Percentiles rank a stretch among this genome's conserved stretches.
Conservation (phyloP, 148 eudicot species). For the Heliosperma pusillum region DNA sequence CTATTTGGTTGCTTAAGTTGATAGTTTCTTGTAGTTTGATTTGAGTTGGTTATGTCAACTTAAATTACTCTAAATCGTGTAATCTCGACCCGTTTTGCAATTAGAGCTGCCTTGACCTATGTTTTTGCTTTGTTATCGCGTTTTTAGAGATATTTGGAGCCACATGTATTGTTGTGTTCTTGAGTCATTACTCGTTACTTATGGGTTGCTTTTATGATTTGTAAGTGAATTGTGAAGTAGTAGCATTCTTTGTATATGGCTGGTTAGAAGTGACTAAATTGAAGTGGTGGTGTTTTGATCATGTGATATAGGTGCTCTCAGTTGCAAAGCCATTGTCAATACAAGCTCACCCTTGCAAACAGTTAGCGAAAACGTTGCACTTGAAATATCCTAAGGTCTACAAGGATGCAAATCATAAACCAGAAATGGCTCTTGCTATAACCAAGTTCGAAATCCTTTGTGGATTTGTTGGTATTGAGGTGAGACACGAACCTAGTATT, state of each 20-base stretch:
- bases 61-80: neutral
- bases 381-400: constrained; percentile 51
- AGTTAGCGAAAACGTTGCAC: constrained; percentile 59
- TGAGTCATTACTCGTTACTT: neutral
- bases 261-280: neutral
- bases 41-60: neutral
- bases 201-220: neutral
- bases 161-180: neutral
- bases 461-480: constrained; percentile 74
- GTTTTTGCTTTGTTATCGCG: neutral
- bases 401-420: constrained; percentile 84
- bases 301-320: constrained; percentile 63
- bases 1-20: constrained; percentile 7
- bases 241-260: neutral
- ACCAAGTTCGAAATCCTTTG: constrained; percentile 85
- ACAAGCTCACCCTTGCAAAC: constrained; percentile 90
- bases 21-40: neutral
- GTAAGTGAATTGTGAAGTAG: neutral
- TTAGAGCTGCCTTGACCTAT: neutral
- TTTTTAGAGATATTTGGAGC: neutral
- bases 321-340: constrained; percentile 77
- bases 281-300: neutral
- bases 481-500: constrained; percentile 16
- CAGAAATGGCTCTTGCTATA: constrained; percentile 91
- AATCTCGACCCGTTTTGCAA: no score